These are phyloP conservation scores for Penicillium sp. DNA, from an alignment of 2,329 filamentous ascomycete genomes.

Conservation along the genomic window DNA sequence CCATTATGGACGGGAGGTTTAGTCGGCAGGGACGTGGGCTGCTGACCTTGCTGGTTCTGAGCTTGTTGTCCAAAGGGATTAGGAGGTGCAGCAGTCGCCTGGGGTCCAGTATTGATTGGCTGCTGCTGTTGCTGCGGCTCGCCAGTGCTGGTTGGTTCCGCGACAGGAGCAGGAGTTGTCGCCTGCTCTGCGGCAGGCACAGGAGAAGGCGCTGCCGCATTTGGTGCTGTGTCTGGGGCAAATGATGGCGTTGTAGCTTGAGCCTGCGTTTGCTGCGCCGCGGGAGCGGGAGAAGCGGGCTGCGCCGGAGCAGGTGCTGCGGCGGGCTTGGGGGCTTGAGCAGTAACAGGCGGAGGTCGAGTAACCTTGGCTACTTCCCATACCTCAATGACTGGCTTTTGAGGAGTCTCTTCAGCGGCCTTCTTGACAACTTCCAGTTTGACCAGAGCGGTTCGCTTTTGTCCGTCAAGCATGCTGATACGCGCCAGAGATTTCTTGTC, in stretches of 20 bases:
- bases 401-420: conserved; percentile 82
- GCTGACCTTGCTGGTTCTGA: conserved; percentile 24
- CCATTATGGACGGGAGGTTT: conserved; percentile 43
- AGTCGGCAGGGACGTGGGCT: conserved; percentile 33
- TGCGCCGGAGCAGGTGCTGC: conserved; percentile 25
- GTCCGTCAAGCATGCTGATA: conserved; percentile 78
- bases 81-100: conserved; percentile 11
- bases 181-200: conserved; percentile 9
- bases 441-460: conserved; percentile 64
- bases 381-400: conserved; percentile 81
- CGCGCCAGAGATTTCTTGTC: conserved; percentile 75
- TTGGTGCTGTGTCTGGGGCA: conserved; percentile 8
- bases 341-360: conserved; percentile 54
- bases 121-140: background rate
- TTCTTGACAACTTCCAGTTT: conserved; percentile 80
- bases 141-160: conserved; percentile 5
- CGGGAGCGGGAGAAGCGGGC: conserved; percentile 25
- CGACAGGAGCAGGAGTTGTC: conserved; percentile 6
- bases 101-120: conserved; percentile 6
- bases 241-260: conserved; percentile 3
- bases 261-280: background rate
- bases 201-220: conserved; percentile 10
- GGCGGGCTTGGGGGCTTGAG: conserved; percentile 34
- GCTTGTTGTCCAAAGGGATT: conserved; percentile 37
- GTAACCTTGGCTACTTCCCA: conserved; percentile 78